Evolutionary conservation across 495 filamentous ascomycete genomes (phyloP).

Genomic region (Aeminium ludgeri): DNA sequence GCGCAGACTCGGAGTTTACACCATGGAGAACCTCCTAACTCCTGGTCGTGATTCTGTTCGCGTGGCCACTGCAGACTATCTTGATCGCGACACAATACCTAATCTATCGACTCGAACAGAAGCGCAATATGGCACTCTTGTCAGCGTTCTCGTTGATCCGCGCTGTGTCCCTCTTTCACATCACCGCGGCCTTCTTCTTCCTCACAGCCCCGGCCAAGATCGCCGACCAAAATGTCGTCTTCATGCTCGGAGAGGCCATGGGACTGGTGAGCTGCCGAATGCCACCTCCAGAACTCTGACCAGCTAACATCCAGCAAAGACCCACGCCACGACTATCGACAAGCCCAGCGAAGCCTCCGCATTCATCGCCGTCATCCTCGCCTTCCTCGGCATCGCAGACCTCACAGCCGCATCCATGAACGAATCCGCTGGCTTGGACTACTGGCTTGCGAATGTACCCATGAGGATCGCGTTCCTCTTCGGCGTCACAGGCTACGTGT

Average conservation of each 20-base stretch:
- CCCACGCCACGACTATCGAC: conserved; percentile 38
- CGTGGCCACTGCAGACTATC: too few relatives aligned
- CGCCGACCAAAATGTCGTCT: conserved; percentile 65
- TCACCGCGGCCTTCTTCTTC: conserved; percentile 70
- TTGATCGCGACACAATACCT: too few relatives aligned
- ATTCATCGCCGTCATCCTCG: conserved; percentile 53
- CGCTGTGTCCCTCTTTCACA: conserved; percentile 60
- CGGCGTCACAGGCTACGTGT: conserved; percentile 49
- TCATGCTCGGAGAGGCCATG: conserved; percentile 68
- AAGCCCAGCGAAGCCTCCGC: conserved; percentile 47
- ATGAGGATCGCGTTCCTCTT: conserved; percentile 51
- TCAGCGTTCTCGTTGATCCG: conserved; percentile 62
- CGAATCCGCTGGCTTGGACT: conserved; percentile 44
- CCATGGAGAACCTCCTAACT: background rate
- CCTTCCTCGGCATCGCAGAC: conserved; percentile 51
- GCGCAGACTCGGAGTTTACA: too few relatives aligned
- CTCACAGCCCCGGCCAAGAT: conserved; percentile 50
- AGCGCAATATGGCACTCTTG: conserved; percentile 66
- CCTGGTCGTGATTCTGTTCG: background rate
- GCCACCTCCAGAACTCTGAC: conserved; percentile 1
- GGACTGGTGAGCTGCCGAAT: conserved; percentile 39
- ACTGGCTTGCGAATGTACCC: conserved; percentile 49
- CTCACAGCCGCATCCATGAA: conserved; percentile 54
- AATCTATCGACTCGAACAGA: background rate
- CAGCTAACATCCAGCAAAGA: conserved; percentile 12